phyloP scores from a whole-genome alignment of 345 rosid species.

The Populus ilicifolia region DNA sequence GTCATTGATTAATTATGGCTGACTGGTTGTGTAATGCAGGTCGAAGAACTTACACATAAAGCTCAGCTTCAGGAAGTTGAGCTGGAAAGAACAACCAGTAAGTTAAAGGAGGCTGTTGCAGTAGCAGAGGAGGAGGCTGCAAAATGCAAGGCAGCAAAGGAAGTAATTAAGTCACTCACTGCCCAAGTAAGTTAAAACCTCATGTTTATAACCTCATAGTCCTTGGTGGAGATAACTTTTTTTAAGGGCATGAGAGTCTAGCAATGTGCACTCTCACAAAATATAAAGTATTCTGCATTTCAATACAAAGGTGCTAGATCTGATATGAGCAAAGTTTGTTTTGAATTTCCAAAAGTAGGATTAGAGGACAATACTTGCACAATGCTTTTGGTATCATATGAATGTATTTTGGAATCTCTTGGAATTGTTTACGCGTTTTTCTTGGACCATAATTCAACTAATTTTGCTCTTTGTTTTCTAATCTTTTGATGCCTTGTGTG shows the following conservation, averaged over 20 bases:
- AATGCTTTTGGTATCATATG: neutral
- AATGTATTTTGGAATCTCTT: neutral
- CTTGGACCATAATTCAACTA: no score
- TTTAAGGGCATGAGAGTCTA: neutral
- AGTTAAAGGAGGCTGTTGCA: slow-evolving; percentile 48
- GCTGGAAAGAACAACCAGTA: slow-evolving; percentile 43
- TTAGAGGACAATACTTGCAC: neutral
- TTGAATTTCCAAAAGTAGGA: neutral
- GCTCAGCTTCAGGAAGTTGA: slow-evolving; percentile 47
- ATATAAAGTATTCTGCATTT: neutral
- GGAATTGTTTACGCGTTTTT: neutral
- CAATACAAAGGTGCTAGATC: neutral
- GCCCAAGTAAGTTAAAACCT: slow-evolving; percentile 33
- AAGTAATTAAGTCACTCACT: slow-evolving; percentile 52
- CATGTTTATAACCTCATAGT: neutral
- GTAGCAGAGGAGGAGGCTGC: slow-evolving; percentile 49
- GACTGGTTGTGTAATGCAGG: slow-evolving; percentile 34
- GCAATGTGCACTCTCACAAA: neutral
- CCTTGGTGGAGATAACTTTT: neutral
- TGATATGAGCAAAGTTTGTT: neutral
- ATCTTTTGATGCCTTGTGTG: no score
- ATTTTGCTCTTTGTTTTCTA: no score
- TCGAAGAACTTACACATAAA: slow-evolving; percentile 56
- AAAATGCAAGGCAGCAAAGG: slow-evolving; percentile 53
- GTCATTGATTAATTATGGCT: slow-evolving; percentile 1